Evolutionary conservation across 108 stramenopile genomes (phyloP).

Genomic region (Skeletonema menzelii): DNA sequence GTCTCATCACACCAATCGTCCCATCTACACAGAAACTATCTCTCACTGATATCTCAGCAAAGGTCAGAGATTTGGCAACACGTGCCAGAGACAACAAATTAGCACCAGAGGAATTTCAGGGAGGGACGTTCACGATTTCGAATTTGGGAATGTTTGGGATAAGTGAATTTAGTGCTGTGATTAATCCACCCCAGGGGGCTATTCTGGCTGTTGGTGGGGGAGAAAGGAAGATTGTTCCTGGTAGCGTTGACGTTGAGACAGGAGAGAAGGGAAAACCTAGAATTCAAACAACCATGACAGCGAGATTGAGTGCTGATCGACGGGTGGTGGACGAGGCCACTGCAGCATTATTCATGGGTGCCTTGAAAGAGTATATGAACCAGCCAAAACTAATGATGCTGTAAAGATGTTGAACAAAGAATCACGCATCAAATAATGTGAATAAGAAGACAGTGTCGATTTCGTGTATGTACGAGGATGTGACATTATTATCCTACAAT

Average conservation of each 20-base stretch:
- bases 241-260: slow-evolving; percentile 46
- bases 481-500: neutral
- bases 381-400: slow-evolving; percentile 92
- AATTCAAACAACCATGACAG: slow-evolving; percentile 86
- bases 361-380: slow-evolving; percentile 88
- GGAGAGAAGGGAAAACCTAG: slow-evolving; percentile 51
- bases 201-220: slow-evolving; percentile 98
- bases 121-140: slow-evolving; percentile 96
- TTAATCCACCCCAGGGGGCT: slow-evolving; percentile 98
- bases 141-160: slow-evolving; percentile 99
- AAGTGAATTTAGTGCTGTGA: slow-evolving; percentile 96
- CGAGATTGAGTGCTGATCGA: slow-evolving; percentile 95
- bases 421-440: neutral
- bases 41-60: slow-evolving; percentile 82
- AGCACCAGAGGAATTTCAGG: slow-evolving; percentile 95
- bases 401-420: slow-evolving; percentile 44
- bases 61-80: slow-evolving; percentile 83
- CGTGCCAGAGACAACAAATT: slow-evolving; percentile 87
- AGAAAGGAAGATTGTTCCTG: slow-evolving; percentile 80
- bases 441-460: neutral
- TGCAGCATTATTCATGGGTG: slow-evolving; percentile 91
- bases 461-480: neutral
- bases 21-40: slow-evolving; percentile 82
- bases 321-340: slow-evolving; percentile 97
- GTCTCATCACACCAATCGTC: slow-evolving; percentile 95